A percentile compares a stretch with the other conserved stretches of the same genome.
Conservation (phyloP, 2,329 filamentous ascomycete genomes). For the Colletotrichum plurivorum region DNA sequence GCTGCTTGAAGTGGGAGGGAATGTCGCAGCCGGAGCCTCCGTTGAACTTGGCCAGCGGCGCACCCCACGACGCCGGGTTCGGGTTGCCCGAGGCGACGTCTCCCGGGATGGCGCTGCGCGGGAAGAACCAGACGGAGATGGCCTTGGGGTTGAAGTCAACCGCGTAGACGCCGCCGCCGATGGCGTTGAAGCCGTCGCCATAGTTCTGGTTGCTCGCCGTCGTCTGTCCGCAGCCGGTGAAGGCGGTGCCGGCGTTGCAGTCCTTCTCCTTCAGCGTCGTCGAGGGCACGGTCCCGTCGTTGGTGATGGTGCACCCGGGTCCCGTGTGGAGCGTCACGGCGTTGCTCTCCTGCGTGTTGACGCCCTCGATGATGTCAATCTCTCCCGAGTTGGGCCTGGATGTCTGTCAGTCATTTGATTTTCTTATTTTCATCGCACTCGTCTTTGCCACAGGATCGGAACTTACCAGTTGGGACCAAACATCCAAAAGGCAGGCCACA, state of each 20-base stretch:
- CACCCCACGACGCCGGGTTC: constrained; percentile 77
- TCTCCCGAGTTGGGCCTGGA: constrained; percentile 72
- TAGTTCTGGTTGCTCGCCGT: constrained; percentile 69
- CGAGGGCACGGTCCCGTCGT: constrained; percentile 61
- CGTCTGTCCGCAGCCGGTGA: constrained; percentile 72
- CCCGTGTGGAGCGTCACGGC: constrained; percentile 78
- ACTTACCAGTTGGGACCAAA: constrained; percentile 75
- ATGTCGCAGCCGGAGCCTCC: constrained; percentile 80
- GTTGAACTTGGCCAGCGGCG: constrained; percentile 77
- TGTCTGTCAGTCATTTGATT: not conserved
- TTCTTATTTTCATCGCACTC: not conserved
- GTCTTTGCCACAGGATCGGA: not conserved
- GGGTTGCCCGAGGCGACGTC: constrained; percentile 74
- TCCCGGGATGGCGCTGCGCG: constrained; percentile 72
- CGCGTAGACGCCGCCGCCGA: constrained; percentile 79
- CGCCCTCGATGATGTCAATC: constrained; percentile 86
- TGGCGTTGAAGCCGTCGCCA: constrained; percentile 79
- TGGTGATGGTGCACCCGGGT: constrained; percentile 70
- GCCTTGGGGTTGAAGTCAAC: constrained; percentile 80
- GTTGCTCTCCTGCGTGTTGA: constrained; percentile 73
- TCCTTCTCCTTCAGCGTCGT: constrained; percentile 63
- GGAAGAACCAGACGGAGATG: constrained; percentile 89
- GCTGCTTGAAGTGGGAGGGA: constrained; percentile 75
- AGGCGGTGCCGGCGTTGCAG: constrained; percentile 69
- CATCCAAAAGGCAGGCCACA: constrained; percentile 82